phyloP scores from a whole-genome alignment of 1,284 basidiomycete species.

The Cryptococcus floricola region DNA sequence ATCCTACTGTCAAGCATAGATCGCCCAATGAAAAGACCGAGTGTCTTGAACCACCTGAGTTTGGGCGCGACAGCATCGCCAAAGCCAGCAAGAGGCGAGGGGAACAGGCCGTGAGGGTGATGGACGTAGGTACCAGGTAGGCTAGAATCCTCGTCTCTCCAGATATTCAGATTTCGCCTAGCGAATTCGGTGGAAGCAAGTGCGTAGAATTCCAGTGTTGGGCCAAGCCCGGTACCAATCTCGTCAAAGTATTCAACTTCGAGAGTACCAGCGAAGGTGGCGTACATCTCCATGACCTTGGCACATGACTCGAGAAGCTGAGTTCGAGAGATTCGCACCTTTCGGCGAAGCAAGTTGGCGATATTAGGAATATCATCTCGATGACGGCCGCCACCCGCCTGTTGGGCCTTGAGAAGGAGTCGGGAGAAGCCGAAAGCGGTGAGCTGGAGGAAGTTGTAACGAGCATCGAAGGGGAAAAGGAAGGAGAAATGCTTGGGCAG shows the following conservation, averaged over 20 bases:
- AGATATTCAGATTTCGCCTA: constrained; percentile 76
- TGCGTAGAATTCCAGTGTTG: constrained; percentile 97
- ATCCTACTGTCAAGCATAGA: constrained; percentile 95
- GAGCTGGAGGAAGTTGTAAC: constrained; percentile 93
- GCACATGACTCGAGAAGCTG: constrained; percentile 95
- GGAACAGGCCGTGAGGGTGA: constrained; percentile 83
- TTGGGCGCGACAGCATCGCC: constrained; percentile 12
- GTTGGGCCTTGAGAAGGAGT: constrained; percentile 84
- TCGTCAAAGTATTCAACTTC: constrained; percentile 99
- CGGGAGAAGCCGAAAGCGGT: constrained; percentile 96
- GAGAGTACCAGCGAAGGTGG: constrained; percentile 77
- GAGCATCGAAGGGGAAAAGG: constrained; percentile 95
- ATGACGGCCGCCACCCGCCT: constrained; percentile 67
- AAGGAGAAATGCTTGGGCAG: constrained; percentile 93
- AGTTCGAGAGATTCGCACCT: constrained; percentile 91
- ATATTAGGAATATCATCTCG: constrained; percentile 90
- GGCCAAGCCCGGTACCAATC: constrained; percentile 95
- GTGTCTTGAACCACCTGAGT: constrained; percentile 77
- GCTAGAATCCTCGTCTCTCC: constrained; percentile 76
- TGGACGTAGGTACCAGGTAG: constrained; percentile 65
- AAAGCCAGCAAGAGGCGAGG: constrained; percentile 59
- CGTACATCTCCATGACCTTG: constrained; percentile 96
- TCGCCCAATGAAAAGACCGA: constrained; percentile 97
- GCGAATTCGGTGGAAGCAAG: constrained; percentile 91
- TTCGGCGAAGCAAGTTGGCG: constrained; percentile 87